Evolutionary conservation across 2,329 filamentous ascomycete species (phyloP).

Genomic region (Ophiostoma sp.): DNA sequence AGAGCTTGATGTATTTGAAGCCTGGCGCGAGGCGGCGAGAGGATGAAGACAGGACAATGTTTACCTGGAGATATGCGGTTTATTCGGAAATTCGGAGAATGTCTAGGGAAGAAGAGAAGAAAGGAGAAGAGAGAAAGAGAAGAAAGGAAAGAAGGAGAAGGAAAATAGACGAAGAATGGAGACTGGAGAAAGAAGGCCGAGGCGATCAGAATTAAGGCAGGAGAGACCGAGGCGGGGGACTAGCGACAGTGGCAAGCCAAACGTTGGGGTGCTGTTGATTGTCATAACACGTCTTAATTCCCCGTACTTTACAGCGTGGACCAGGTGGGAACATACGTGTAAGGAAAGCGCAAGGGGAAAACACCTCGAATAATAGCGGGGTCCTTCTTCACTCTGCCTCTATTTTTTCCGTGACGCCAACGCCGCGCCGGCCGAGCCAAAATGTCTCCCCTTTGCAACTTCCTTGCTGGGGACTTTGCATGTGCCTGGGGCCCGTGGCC

Average conservation of each 20-base stretch:
- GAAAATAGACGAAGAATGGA: not conserved
- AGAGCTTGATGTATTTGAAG: not conserved
- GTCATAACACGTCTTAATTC: not conserved
- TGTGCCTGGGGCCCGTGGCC: constrained; percentile 9
- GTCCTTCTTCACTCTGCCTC: constrained; percentile 17
- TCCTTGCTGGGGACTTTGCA: constrained; percentile 5
- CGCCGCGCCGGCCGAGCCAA: constrained; percentile 13
- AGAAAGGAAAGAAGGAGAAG: not conserved
- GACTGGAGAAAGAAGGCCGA: constrained; percentile 14
- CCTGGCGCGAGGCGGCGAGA: not conserved
- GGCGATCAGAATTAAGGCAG: constrained; percentile 6
- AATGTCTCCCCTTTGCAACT: not conserved
- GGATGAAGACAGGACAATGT: not conserved
- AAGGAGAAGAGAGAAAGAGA: not conserved
- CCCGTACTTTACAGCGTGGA: constrained; percentile 13
- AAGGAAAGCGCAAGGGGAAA: constrained; percentile 10
- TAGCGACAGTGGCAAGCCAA: not conserved
- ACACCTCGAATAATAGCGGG: constrained; percentile 25
- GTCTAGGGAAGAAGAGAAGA: not conserved
- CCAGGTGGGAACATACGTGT: not conserved
- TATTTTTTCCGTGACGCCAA: constrained; percentile 9
- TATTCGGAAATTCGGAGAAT: constrained; percentile 2
- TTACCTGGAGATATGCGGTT: not conserved
- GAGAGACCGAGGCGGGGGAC: constrained; percentile 15
- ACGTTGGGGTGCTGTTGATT: not conserved